These are phyloP conservation scores for Tardiomyces depauwii DNA, from an alignment of 1,139 yeast species.

Conservation along the genomic window DNA sequence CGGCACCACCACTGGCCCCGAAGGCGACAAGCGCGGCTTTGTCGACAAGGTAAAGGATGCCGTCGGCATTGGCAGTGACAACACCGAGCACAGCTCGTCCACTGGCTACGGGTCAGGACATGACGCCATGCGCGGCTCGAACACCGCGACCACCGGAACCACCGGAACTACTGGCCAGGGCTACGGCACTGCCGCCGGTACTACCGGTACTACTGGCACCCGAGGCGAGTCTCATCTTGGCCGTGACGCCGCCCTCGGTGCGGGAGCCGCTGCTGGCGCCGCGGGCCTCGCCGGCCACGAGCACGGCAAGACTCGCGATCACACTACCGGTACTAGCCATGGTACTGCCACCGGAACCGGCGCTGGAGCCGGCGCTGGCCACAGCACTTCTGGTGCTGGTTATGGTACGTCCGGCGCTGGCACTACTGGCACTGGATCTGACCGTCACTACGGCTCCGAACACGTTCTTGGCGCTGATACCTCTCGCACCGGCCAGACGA, in stretches of 20 bases:
- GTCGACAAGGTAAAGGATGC: neutral
- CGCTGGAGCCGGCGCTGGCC: conserved; percentile 2
- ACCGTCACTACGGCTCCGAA: neutral
- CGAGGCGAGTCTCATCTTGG: neutral
- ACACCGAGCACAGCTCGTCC: neutral
- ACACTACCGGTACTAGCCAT: neutral
- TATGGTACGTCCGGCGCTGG: neutral
- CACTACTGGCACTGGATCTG: conserved; percentile 1
- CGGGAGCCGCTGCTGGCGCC: conserved; percentile 5
- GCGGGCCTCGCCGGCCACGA: conserved; percentile 5
- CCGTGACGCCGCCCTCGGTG: neutral
- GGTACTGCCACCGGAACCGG: conserved; percentile 1
- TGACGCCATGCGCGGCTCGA: neutral
- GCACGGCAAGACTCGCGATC: neutral
- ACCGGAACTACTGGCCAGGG: neutral
- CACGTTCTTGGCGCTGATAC: conserved; percentile 3
- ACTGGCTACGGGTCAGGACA: neutral
- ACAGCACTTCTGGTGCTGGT: conserved; percentile 1
- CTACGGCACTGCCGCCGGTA: neutral
- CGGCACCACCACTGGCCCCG: too few species aligned
- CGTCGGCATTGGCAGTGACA: neutral
- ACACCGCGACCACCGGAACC: neutral
- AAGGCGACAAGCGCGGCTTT: neutral
- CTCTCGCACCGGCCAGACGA: too few species aligned
- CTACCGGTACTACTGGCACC: neutral